These are phyloP conservation scores for Xylaria telfairii DNA, from an alignment of 495 filamentous ascomycete species.

Conservation along the genomic window DNA sequence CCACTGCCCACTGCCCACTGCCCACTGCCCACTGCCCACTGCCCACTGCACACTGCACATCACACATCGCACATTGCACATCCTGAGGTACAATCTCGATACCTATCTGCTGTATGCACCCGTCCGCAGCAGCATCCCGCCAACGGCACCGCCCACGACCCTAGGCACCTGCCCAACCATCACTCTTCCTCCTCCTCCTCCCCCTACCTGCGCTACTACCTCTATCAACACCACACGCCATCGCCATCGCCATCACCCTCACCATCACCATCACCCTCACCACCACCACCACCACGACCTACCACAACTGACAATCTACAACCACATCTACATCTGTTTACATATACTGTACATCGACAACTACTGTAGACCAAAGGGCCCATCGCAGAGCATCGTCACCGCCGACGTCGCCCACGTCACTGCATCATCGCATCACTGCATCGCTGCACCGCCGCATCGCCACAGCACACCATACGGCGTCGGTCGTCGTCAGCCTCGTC, in stretches of 20 bases:
- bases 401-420: neutral
- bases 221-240: too few species aligned
- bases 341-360: neutral
- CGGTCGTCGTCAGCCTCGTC: neutral
- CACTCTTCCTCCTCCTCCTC: too few species aligned
- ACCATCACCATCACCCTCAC: neutral
- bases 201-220: too few species aligned
- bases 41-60: neutral
- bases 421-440: neutral
- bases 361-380: neutral
- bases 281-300: neutral
- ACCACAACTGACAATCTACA: too few species aligned
- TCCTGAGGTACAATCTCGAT: neutral
- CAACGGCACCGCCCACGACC: neutral
- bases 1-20: too few species aligned
- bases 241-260: neutral
- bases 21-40: neutral
- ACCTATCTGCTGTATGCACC: neutral
- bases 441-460: neutral
- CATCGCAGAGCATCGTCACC: slow-evolving; percentile 4
- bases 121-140: neutral
- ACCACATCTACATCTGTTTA: neutral
- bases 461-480: neutral
- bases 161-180: neutral
- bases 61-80: neutral